phyloP scores from a whole-genome alignment of 2,329 filamentous ascomycete genomes.

The Neospermospora avenae region DNA sequence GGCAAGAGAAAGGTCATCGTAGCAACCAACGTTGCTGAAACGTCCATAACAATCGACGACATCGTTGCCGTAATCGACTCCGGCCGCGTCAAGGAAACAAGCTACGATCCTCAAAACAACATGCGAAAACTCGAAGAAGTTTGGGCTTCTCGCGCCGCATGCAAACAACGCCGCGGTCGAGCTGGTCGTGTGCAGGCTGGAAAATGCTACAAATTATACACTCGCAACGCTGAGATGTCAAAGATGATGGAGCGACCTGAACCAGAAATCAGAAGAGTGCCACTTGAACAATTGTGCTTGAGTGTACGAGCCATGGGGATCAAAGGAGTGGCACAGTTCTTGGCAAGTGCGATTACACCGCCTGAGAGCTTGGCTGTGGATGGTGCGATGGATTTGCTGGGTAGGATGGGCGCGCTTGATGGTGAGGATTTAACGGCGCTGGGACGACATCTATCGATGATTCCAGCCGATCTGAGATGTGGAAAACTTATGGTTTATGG shows the following conservation, averaged over 20 bases:
- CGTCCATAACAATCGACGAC: constrained; percentile 97
- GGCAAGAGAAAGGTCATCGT: constrained; percentile 91
- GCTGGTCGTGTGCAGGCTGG: constrained; percentile 90
- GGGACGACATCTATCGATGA: constrained; percentile 89
- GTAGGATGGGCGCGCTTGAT: constrained; percentile 84
- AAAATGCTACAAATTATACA: constrained; percentile 94
- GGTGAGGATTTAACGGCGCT: constrained; percentile 85
- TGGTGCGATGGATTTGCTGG: constrained; percentile 74
- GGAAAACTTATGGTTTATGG: constrained; percentile 96
- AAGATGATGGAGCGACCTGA: constrained; percentile 88
- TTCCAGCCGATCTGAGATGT: constrained; percentile 88
- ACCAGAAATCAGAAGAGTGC: constrained; percentile 89
- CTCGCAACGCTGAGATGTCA: constrained; percentile 71
- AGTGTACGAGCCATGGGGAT: constrained; percentile 96
- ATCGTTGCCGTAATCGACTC: constrained; percentile 95
- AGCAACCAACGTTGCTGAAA: constrained; percentile 96
- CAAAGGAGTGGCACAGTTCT: constrained; percentile 73
- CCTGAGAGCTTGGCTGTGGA: constrained; percentile 83
- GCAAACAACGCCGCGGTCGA: constrained; percentile 89
- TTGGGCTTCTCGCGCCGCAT: constrained; percentile 91
- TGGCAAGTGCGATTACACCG: constrained; percentile 83
- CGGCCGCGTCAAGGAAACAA: constrained; percentile 93
- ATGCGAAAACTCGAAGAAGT: constrained; percentile 94
- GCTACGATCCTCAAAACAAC: constrained; percentile 86
- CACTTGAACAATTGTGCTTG: constrained; percentile 89